A percentile compares a stretch with the other conserved stretches of the same genome.
Conservation (phyloP, 495 filamentous ascomycete species). For the Aspergillus conjunctus region DNA sequence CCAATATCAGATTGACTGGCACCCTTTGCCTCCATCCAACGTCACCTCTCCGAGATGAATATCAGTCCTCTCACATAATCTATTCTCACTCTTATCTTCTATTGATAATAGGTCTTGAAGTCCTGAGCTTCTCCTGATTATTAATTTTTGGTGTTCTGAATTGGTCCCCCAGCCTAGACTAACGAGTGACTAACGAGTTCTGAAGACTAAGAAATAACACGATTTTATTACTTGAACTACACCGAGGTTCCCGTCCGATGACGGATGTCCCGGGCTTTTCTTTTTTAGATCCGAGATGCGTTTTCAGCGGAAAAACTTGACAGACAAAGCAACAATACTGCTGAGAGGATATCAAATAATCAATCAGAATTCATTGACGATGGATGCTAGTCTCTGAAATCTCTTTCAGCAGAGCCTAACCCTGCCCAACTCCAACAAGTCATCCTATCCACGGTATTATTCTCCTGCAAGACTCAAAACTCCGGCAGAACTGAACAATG, state of each 20-base stretch:
- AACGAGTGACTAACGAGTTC: slow-evolving; percentile 1
- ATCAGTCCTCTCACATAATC: not conserved
- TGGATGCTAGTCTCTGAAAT: too few species aligned
- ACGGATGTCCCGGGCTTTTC: slow-evolving; percentile 26
- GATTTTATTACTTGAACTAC: slow-evolving; percentile 3
- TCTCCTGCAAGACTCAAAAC: too few species aligned
- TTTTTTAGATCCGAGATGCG: not conserved
- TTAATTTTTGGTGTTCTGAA: slow-evolving; percentile 14
- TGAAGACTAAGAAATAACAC: not conserved
- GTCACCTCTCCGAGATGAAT: not conserved
- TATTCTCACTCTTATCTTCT: too few species aligned
- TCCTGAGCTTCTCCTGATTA: not conserved
- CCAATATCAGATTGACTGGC: not conserved
- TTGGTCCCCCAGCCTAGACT: slow-evolving; percentile 15
- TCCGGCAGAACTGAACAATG: not conserved
- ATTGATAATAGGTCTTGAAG: too few species aligned
- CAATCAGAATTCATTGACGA: too few species aligned
- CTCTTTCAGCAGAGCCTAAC: too few species aligned
- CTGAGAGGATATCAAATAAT: too few species aligned
- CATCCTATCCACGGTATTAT: too few species aligned
- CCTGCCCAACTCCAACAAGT: too few species aligned
- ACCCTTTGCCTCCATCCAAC: not conserved
- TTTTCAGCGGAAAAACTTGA: too few species aligned
- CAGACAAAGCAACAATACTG: too few species aligned
- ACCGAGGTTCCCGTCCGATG: slow-evolving; percentile 32